These are phyloP conservation scores for Kodamaea ohmeri DNA, from an alignment of 1,139 yeast genomes.

Conservation along the genomic window DNA sequence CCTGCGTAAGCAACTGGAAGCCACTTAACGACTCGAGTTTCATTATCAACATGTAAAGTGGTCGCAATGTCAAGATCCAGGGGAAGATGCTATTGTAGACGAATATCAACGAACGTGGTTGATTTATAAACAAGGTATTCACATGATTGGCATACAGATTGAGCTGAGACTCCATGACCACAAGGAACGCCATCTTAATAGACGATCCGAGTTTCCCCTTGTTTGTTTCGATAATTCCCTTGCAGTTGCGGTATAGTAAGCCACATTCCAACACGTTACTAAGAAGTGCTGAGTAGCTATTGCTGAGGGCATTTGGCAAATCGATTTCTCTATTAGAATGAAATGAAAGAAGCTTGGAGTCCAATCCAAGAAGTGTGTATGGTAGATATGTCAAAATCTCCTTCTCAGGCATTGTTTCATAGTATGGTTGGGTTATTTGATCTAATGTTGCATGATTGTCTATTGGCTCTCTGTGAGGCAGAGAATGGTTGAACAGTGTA, in stretches of 20 bases:
- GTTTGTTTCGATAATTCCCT: slow-evolving; percentile 27
- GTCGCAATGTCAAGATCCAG: slow-evolving; percentile 54
- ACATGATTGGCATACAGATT: slow-evolving; percentile 53
- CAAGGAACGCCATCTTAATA: slow-evolving; percentile 60
- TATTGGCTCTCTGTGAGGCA: slow-evolving; percentile 9
- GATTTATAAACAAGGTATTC: slow-evolving; percentile 46
- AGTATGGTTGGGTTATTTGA: slow-evolving; percentile 30
- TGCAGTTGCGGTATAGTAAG: slow-evolving; percentile 54
- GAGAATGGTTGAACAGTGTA: slow-evolving; percentile 6
- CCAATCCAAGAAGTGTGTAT: slow-evolving; percentile 70
- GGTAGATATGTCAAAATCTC: slow-evolving; percentile 57
- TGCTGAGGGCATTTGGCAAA: slow-evolving; percentile 55
- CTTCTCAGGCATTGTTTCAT: slow-evolving; percentile 42
- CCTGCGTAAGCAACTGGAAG: slow-evolving; percentile 53
- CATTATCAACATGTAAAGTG: slow-evolving; percentile 45
- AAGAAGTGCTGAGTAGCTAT: slow-evolving; percentile 57
- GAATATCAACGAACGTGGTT: slow-evolving; percentile 32
- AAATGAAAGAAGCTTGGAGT: slow-evolving; percentile 61
- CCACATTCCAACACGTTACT: slow-evolving; percentile 71
- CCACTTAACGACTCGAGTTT: slow-evolving; percentile 43
- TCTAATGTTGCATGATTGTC: slow-evolving; percentile 10
- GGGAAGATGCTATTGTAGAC: slow-evolving; percentile 48
- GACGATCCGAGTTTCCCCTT: slow-evolving; percentile 43
- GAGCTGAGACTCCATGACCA: slow-evolving; percentile 54
- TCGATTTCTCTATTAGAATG: slow-evolving; percentile 25